Evolutionary conservation across 2,329 filamentous ascomycete species (phyloP), one percentile per base, ranked within the genome.

Genomic region (Colletotrichum eleusines): DNA sequence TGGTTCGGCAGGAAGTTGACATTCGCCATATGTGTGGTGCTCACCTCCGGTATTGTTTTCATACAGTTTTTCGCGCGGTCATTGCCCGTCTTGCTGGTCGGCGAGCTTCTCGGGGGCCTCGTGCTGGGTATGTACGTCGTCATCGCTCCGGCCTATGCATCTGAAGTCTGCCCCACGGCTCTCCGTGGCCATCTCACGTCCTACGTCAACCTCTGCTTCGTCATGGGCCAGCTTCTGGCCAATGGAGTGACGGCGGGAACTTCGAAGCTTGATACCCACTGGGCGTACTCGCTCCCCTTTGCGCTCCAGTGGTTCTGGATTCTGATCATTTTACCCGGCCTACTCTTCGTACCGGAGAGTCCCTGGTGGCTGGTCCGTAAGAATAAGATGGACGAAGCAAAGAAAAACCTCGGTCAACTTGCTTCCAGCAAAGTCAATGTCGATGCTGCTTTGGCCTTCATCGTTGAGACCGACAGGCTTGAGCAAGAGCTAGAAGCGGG

Each of bases 141-240:
- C 33, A 87, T 87, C 63, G 85, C 85, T 0, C 85, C 89, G 0
- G 85, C 88, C 0, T 91, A 90, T 74, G 87, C 88, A 9, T 87
- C 86, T 0, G 89, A 91, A 76, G 86, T 91, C 8, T 88, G 87
- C 48, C 89, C 89, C 2, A 81, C 88, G 38, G 84, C 85, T 1
- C 82, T 91, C 48, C 84, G 89, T 35, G 87, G 86, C 35, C 83
- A 87, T 54, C 78, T 90, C 28, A 90, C 88, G 1, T 86, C 85
- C 42, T 90, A 86, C 68, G 86, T 90, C 67, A 90, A 90, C 74
- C 79, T 90, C 46, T 90, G 88, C 75, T 91, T 89, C 78, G 88
- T 89, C 51, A 88, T 88, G 23, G 89, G 89, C 1, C 88, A 90
- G 75, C 82, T 91, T 5, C 80, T 90, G 2, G 87, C 80, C 5